Evolutionary conservation across 2,329 filamentous ascomycete genomes (phyloP).

Genomic region (Exophiala spinifera): DNA sequence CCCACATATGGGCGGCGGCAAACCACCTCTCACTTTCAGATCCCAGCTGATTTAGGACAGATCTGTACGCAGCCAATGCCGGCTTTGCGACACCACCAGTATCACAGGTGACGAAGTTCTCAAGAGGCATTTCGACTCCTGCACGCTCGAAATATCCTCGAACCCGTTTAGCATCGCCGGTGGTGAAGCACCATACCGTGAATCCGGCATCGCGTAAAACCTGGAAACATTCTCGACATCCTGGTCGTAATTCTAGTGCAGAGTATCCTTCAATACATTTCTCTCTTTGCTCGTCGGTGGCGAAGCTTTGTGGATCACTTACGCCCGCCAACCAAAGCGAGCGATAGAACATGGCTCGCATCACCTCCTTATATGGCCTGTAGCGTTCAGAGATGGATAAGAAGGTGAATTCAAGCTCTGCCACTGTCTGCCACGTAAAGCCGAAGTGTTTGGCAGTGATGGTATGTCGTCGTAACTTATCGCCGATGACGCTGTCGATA

Average conservation of each 20-base stretch:
- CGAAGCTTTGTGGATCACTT: slow-evolving; percentile 38
- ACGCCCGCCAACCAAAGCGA: slow-evolving; percentile 42
- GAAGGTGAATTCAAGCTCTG: slow-evolving; percentile 47
- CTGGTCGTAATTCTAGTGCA: slow-evolving; percentile 34
- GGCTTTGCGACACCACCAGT: slow-evolving; percentile 51
- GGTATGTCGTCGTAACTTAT: slow-evolving; percentile 34
- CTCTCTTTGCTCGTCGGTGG: slow-evolving; percentile 39
- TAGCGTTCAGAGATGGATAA: slow-evolving; percentile 43
- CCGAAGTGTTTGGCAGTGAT: slow-evolving; percentile 41
- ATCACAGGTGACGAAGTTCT: slow-evolving; percentile 54
- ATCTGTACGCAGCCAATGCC: slow-evolving; percentile 46
- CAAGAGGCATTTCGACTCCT: slow-evolving; percentile 49
- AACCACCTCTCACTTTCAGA: slow-evolving; percentile 46
- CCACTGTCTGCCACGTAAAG: slow-evolving; percentile 43
- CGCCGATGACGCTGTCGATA: slow-evolving; percentile 39
- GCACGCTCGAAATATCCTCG: slow-evolving; percentile 51
- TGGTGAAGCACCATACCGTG: slow-evolving; percentile 54
- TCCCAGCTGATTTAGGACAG: slow-evolving; percentile 42
- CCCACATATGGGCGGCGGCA: slow-evolving; percentile 60
- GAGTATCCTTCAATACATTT: slow-evolving; percentile 38
- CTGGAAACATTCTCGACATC: slow-evolving; percentile 38
- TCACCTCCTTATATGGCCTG: slow-evolving; percentile 38
- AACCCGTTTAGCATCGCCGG: slow-evolving; percentile 50
- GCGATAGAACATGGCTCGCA: slow-evolving; percentile 44
- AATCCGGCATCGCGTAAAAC: slow-evolving; percentile 47